Base-by-base conservation (phyloP, 306 rosid genomes). In the Quercus robur region DNA sequence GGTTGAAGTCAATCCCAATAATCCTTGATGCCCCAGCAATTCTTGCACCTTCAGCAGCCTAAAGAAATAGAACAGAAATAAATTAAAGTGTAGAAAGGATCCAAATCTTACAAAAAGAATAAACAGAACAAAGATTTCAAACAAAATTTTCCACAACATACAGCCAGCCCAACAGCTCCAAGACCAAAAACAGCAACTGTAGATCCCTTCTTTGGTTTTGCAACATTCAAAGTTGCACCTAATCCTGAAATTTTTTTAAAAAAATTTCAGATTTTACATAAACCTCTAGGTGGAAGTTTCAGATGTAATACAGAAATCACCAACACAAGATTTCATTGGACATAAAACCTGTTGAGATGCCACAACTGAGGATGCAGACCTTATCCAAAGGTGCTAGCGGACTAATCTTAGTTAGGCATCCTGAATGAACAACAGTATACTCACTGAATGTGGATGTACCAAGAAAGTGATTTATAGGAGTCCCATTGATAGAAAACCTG, bases 21-120 rank as follows among this genome's bases (percentile, higher is more conserved):
- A 82, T 87, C 75, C 86, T 80, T 3, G 83, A 58, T 6, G 77
- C 86, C 74, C 82, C 83, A 14, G 85, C 44, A 61, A 87, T 74
- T 77, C 88, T 79, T 58, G 88, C 90, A 30, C 90, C 90, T 70
- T 87, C 81, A 57, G 88, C 88, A 85, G 88, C 88, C 85, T 85
- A 78, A 59, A 64, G 14, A 49, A 30, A 38, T 9, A 71, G 6
- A 30, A 23, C 2, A 15, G n/a, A 54, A 57, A 1, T 10, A 18
- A 52, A 66, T 20, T 3, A 25, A 6, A 19, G 5, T 14, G 5
- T 0, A 19, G 5, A 59, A 51, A 52, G 58, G 49, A 67, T 56
- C 2, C 12, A 49, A 33, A 55, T 21, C 44, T 57, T n/a, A 57
- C 46, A 41, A 41, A 19, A 38, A 54, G 10, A 14, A 21, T 18